These are phyloP conservation scores for Leccinum fibrillosum DNA, from an alignment of 768 basidiomycete species.

Conservation along the genomic window DNA sequence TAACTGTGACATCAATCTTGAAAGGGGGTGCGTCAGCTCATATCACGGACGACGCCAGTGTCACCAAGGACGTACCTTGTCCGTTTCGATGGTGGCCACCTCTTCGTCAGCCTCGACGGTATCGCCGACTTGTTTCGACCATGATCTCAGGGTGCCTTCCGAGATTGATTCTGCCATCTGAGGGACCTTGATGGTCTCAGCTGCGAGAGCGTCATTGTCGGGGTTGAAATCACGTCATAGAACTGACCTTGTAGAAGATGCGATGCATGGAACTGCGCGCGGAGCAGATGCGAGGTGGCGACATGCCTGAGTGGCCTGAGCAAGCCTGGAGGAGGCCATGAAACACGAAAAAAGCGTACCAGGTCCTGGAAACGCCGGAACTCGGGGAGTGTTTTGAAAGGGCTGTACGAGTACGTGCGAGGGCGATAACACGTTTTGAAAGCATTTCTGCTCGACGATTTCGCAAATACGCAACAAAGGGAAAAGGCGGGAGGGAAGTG, in stretches of 20 bases:
- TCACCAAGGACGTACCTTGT: conserved; percentile 63
- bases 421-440: conserved; percentile 63
- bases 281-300: conserved; percentile 44
- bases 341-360: conserved; percentile 36
- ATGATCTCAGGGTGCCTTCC: conserved; percentile 93
- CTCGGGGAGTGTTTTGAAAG: conserved; percentile 34
- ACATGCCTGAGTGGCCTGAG: conserved; percentile 38
- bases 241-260: conserved; percentile 63
- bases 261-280: conserved; percentile 68
- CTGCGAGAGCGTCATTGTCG: conserved; percentile 34
- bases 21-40: conserved; percentile 6
- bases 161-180: conserved; percentile 99
- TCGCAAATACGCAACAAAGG: not conserved
- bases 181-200: conserved; percentile 90
- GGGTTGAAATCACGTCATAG: conserved; percentile 15
- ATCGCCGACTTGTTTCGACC: conserved; percentile 93
- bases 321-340: not conserved
- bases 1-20: conserved; percentile 96
- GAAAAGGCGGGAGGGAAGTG: not conserved
- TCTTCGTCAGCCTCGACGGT: conserved; percentile 90
- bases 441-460: conserved; percentile 45
- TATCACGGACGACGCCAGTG: not conserved
- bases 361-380: conserved; percentile 41
- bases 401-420: conserved; percentile 59
- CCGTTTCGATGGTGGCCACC: conserved; percentile 96